phyloP scores from a whole-genome alignment of 2,329 filamentous ascomycete species.

The Ophiostoma populinum region DNA sequence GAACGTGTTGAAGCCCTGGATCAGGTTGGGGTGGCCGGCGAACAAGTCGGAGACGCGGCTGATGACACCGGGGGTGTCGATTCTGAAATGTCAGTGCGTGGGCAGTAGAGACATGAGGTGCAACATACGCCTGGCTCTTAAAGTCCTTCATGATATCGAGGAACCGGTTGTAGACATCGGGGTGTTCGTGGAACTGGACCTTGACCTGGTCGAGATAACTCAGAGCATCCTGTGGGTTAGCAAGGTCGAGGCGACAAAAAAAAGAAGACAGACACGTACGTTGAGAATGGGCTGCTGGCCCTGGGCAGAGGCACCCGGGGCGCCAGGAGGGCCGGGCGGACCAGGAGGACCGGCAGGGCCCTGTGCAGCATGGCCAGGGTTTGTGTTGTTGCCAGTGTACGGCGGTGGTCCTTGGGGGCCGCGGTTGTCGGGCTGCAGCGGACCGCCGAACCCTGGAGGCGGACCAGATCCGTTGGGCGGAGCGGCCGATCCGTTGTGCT shows the following conservation, averaged over 20 bases:
- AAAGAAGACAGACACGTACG: constrained; percentile 24
- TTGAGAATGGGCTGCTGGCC: constrained; percentile 75
- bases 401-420: constrained; percentile 41
- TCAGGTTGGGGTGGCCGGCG: constrained; percentile 83
- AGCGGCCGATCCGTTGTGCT: constrained; percentile 25
- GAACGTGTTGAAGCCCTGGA: constrained; percentile 97
- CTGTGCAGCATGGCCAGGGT: constrained; percentile 18
- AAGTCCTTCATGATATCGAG: constrained; percentile 99
- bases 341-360: constrained; percentile 11
- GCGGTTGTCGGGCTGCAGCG: constrained; percentile 42
- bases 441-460: constrained; percentile 51
- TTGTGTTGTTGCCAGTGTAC: constrained; percentile 26
- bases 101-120: neutral
- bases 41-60: constrained; percentile 92
- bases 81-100: constrained; percentile 27
- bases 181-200: constrained; percentile 90
- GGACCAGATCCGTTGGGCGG: constrained; percentile 36
- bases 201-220: constrained; percentile 98
- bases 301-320: constrained; percentile 41
- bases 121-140: constrained; percentile 78
- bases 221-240: constrained; percentile 42
- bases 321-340: constrained; percentile 9
- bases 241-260: neutral
- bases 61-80: constrained; percentile 94
- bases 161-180: constrained; percentile 93